A percentile compares a stretch with the other conserved stretches of the same genome.
Evolutionary conservation across 2,329 filamentous ascomycete species (phyloP).

Genomic region (Epichloe bromicola): DNA sequence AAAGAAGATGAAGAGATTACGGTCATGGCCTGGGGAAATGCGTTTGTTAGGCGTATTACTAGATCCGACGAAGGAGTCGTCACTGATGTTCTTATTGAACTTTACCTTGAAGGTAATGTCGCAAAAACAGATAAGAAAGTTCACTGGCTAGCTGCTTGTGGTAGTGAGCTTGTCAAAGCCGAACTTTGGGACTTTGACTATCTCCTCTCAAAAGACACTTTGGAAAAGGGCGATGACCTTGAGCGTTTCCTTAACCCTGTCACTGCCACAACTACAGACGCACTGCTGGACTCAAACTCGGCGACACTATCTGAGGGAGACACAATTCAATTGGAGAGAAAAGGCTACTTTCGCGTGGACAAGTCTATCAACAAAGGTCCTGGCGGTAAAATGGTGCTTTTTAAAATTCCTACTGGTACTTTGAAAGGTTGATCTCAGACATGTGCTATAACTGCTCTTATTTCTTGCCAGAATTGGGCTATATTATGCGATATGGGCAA

Average conservation of each 20-base stretch:
- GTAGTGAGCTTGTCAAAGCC: not conserved
- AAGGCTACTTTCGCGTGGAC: not conserved
- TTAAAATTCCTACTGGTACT: constrained; percentile 1
- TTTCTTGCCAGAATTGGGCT: too few species aligned
- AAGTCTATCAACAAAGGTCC: not conserved
- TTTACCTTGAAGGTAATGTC: not conserved
- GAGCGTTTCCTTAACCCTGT: not conserved
- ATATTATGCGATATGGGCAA: too few species aligned
- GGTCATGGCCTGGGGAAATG: not conserved
- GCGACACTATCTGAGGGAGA: not conserved
- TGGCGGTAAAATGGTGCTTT: not conserved
- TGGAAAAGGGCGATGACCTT: not conserved
- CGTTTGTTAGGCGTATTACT: not conserved
- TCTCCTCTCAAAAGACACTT: not conserved
- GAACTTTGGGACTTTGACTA: constrained; percentile 2
- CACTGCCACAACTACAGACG: not conserved
- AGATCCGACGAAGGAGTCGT: not conserved
- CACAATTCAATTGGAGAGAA: not conserved
- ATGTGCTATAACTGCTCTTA: too few species aligned
- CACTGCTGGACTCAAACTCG: not conserved
- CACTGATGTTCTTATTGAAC: not conserved
- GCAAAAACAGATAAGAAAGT: constrained; percentile 1
- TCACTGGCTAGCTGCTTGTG: constrained; percentile 1
- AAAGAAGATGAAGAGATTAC: not conserved
- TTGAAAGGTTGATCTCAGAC: not conserved